Evolutionary conservation across 441 rosid species (phyloP).

Genomic region (Pelargonium cotyledonis): DNA sequence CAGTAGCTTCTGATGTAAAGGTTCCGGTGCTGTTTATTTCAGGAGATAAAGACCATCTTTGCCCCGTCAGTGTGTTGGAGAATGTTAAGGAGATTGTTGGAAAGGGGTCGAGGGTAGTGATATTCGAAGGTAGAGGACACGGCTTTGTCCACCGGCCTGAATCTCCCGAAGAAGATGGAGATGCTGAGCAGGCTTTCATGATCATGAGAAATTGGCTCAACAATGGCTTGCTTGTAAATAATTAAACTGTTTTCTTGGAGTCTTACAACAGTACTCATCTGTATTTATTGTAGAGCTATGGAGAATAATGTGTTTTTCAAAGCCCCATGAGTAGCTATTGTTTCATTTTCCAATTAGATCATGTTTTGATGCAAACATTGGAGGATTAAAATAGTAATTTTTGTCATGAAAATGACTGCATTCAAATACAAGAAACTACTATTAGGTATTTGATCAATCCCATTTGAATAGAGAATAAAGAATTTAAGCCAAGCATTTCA

Average conservation of each 20-base stretch:
- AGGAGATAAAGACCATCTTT: conserved; percentile 67
- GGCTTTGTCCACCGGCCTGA: conserved; percentile 68
- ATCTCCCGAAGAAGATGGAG: conserved; percentile 67
- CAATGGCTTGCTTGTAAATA: conserved; percentile 33
- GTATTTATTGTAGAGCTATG: neutral
- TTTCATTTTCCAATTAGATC: too few relatives aligned
- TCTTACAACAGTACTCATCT: neutral
- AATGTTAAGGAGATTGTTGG: conserved; percentile 43
- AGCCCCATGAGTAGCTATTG: neutral
- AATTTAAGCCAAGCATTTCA: too few relatives aligned
- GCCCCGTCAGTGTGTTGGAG: conserved; percentile 37
- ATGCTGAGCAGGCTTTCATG: conserved; percentile 65
- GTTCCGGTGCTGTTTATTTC: conserved; percentile 65
- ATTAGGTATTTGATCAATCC: too few relatives aligned
- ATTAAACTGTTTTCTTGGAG: neutral
- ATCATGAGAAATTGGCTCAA: conserved; percentile 64
- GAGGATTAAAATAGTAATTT: too few relatives aligned
- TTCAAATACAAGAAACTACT: too few relatives aligned
- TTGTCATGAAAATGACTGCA: too few relatives aligned
- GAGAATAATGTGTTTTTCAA: neutral
- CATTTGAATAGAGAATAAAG: too few relatives aligned
- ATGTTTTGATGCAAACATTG: too few relatives aligned
- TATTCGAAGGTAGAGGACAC: conserved; percentile 65
- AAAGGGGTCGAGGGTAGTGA: conserved; percentile 38
- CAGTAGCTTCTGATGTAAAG: conserved; percentile 35